Evolutionary conservation across 2,329 filamentous ascomycete genomes (phyloP), one percentile per base, ranked within the genome.

Genomic region (Microdochium paspali): DNA sequence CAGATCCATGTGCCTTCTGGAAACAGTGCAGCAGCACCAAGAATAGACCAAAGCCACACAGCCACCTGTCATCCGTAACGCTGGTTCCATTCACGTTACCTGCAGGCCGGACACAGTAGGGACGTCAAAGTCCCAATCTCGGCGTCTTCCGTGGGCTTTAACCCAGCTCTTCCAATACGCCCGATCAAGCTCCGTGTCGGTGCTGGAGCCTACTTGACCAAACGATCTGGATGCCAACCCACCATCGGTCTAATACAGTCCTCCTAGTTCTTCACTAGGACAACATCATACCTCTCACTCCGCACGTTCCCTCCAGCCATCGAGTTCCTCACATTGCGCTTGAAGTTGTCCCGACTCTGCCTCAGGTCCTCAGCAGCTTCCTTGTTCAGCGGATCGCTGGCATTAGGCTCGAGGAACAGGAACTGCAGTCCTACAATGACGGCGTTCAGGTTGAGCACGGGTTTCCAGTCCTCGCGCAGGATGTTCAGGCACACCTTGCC

Each of bases 401-500:
- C 90, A 62, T 98, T 98, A 18, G 93, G 93, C 66, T 98, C 93
- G 52, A 97, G 82, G 76, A 98, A 98, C 46, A 98, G 77, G 63
- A 97, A 97, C 85, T 95, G 66, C 44, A 98, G 70, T 39, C 93
- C 93, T 46, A 97, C 90, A 56, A 98, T 93, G 35, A 97, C 90
- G 15, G 93, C 90, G 63, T 97, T 96, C 64, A 98, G 68, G 66
- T 97, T 97, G 63, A 98, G 71, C 42, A 98, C 93, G 0, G 93
- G 93, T 74, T 97, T 98, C 93, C 93, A 98, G 71, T 98, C 93
- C 71, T 98, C 93, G 52, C 93, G 77, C 61, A 98, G 69, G 59
- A 98, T 98, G 66, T 98, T 98, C 61, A 98, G 71, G 72, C 93
- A 98, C 53, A 98, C 90, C 64, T 98, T 98, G 57, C 93, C 93